Evolutionary conservation across 1,284 basidiomycete species (phyloP).

Genomic region (Pseudozyma sp.): DNA sequence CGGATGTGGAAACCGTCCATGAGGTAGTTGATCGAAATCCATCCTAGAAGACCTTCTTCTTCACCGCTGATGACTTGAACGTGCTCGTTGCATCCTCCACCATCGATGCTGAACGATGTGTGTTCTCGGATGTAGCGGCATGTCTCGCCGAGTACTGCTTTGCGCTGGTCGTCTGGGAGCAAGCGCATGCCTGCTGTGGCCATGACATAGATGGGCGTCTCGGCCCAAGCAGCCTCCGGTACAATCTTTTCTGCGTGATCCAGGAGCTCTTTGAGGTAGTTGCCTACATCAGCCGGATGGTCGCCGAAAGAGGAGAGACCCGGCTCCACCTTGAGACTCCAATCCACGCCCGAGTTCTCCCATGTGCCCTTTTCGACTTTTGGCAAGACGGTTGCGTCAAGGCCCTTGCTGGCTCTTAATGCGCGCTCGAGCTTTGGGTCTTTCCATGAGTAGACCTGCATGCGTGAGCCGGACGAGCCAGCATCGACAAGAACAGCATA

Average conservation of each 20-base stretch:
- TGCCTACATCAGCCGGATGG: conserved; percentile 77
- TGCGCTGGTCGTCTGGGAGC: conserved; percentile 78
- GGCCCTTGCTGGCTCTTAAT: conserved; percentile 62
- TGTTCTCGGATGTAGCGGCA: conserved; percentile 85
- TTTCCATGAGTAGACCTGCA: conserved; percentile 97
- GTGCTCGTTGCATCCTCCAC: conserved; percentile 79
- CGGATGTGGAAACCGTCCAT: conserved; percentile 87
- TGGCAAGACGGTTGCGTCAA: conserved; percentile 73
- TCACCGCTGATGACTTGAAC: conserved; percentile 96
- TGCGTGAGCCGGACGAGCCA: conserved; percentile 92
- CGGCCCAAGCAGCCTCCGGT: conserved; percentile 82
- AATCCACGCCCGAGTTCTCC: conserved; percentile 75
- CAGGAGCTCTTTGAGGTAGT: conserved; percentile 85
- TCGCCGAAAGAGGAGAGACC: conserved; percentile 89
- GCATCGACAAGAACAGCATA: conserved; percentile 98
- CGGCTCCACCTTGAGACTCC: conserved; percentile 92
- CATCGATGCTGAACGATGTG: conserved; percentile 77
- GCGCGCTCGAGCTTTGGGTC: conserved; percentile 76
- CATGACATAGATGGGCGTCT: conserved; percentile 91
- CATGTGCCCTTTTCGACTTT: conserved; percentile 91
- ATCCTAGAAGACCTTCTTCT: conserved; percentile 97
- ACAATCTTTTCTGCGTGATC: conserved; percentile 84
- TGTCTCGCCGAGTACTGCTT: conserved; percentile 79
- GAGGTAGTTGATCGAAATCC: conserved; percentile 97
- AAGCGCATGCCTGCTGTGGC: conserved; percentile 98